phyloP scores from a whole-genome alignment of 495 filamentous ascomycete genomes.

The Tuber aestivum region DNA sequence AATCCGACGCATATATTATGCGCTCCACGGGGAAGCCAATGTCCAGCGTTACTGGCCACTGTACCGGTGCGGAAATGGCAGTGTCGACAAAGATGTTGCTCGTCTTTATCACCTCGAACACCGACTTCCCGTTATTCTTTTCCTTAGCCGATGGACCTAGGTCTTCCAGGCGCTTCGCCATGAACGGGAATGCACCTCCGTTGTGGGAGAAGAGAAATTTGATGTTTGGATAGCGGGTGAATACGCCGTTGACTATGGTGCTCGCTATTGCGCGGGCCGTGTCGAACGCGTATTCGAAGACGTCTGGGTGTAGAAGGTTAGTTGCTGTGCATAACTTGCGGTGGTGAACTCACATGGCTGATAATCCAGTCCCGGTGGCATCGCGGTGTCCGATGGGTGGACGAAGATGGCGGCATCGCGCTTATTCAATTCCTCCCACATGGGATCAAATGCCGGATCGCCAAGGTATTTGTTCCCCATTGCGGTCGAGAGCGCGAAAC shows the following conservation, averaged over 20 bases:
- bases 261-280: not conserved
- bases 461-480: not conserved
- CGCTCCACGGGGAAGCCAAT: not conserved
- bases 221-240: slow-evolving; percentile 1
- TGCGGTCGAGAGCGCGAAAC: not conserved
- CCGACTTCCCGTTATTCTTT: not conserved
- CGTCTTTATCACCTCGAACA: not conserved
- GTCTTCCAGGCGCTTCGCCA: not conserved
- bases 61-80: not conserved
- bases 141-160: not conserved
- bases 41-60: not conserved
- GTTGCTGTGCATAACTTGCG: not conserved
- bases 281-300: not conserved
- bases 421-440: not conserved
- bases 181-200: not conserved
- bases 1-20: not conserved
- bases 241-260: not conserved
- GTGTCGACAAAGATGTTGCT: slow-evolving; percentile 1
- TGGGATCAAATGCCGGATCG: not conserved
- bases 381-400: not conserved
- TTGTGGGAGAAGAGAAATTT: not conserved
- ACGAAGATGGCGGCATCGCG: not conserved
- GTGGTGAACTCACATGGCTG: not conserved
- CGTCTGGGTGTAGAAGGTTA: not conserved
- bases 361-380: not conserved